Conservation (phyloP, 2,329 filamentous ascomycete genomes). For the Aspergillus uvarum region DNA sequence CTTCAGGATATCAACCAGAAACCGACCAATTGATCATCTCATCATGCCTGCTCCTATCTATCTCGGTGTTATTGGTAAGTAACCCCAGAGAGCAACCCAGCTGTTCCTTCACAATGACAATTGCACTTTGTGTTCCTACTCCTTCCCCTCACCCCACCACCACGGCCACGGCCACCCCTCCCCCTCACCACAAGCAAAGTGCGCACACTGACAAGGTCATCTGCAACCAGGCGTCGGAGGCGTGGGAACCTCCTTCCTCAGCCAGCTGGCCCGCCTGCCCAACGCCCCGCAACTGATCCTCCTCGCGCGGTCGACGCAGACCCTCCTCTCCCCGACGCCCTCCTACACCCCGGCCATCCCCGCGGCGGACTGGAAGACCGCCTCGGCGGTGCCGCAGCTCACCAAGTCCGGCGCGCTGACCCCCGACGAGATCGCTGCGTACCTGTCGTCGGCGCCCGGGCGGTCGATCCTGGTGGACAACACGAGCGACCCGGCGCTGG, state of each 20-base stretch:
- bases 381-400: constrained; percentile 63
- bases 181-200: neutral
- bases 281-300: constrained; percentile 75
- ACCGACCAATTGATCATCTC: constrained; percentile 4
- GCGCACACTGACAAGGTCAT: neutral
- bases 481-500: constrained; percentile 85
- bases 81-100: neutral
- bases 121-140: neutral
- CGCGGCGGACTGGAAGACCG: constrained; percentile 56
- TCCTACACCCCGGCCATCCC: constrained; percentile 64
- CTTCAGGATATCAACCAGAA: neutral
- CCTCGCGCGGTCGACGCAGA: constrained; percentile 81
- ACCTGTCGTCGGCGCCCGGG: constrained; percentile 73
- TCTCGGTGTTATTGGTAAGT: constrained; percentile 44
- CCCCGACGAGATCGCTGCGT: constrained; percentile 70
- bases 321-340: constrained; percentile 70
- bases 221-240: constrained; percentile 72
- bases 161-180: neutral
- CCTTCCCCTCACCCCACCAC: neutral
- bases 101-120: neutral
- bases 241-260: constrained; percentile 87
- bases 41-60: constrained; percentile 42
- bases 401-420: constrained; percentile 50
- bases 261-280: constrained; percentile 71
- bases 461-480: constrained; percentile 90